phyloP scores from a whole-genome alignment of 1,284 basidiomycete genomes.

The Irpex sp. region DNA sequence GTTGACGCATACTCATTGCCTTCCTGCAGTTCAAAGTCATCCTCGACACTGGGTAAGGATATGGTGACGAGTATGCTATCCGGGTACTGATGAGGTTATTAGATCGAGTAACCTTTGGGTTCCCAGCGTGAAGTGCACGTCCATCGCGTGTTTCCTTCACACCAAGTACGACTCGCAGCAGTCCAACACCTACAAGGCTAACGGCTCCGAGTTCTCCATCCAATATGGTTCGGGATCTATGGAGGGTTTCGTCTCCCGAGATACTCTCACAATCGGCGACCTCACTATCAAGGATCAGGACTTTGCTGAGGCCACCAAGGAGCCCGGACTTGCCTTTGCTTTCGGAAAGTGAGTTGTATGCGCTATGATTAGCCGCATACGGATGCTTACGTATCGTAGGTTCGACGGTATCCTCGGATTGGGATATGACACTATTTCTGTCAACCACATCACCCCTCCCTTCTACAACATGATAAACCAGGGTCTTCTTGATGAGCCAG shows the following conservation, averaged over 20 bases:
- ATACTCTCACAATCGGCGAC: constrained; percentile 82
- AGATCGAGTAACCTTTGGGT: constrained; percentile 94
- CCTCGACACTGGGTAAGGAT: constrained; percentile 71
- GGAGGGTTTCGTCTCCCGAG: constrained; percentile 93
- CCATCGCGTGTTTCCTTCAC: constrained; percentile 98
- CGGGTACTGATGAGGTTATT: constrained; percentile 8
- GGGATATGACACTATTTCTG: constrained; percentile 93
- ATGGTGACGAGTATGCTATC: not conserved
- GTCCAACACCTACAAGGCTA: constrained; percentile 88
- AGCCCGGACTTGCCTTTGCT: constrained; percentile 96
- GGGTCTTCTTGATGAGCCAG: constrained; percentile 76
- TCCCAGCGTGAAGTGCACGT: constrained; percentile 83
- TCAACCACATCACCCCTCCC: constrained; percentile 91
- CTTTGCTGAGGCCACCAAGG: constrained; percentile 96
- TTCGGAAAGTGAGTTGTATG: constrained; percentile 76
- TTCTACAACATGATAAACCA: constrained; percentile 94
- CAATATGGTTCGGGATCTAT: constrained; percentile 97
- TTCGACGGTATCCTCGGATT: constrained; percentile 97
- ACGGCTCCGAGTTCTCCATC: constrained; percentile 89
- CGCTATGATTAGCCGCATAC: not conserved
- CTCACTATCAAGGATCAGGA: constrained; percentile 73
- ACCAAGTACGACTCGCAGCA: constrained; percentile 84
- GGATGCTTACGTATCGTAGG: constrained; percentile 36
- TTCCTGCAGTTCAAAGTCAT: constrained; percentile 72
- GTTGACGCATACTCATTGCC: constrained; percentile 8